A percentile compares a stretch with the other conserved stretches of the same genome.
phyloP scores from a whole-genome alignment of 192 early-diverging fungal species.

The Allomyces javanicus region DNA sequence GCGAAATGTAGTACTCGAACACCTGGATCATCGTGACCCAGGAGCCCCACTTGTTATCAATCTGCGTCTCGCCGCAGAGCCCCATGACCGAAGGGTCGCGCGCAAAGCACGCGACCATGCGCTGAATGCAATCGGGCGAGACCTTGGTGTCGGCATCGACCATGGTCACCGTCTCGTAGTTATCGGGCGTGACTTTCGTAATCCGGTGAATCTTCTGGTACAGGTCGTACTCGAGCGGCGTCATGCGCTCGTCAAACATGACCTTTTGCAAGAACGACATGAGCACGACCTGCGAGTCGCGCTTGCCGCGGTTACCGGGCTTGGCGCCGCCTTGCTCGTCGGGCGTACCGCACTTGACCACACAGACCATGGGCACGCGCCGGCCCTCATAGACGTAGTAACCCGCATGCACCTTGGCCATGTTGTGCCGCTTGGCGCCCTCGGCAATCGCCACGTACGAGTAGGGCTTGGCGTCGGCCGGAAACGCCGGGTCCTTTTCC shows the following conservation, averaged over 20 bases:
- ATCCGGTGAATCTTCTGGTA: slow-evolving; percentile 58
- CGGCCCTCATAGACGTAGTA: slow-evolving; percentile 52
- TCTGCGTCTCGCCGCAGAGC: slow-evolving; percentile 63
- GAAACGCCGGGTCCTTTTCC: slow-evolving; percentile 38
- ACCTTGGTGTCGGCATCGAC: slow-evolving; percentile 74
- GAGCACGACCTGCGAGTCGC: slow-evolving; percentile 87
- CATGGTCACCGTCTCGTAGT: slow-evolving; percentile 61
- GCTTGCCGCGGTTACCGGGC: slow-evolving; percentile 80
- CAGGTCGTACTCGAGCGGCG: slow-evolving; percentile 57
- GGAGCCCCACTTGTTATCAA: slow-evolving; percentile 55
- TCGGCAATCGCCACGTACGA: slow-evolving; percentile 81
- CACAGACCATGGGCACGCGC: slow-evolving; percentile 47
- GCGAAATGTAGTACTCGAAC: slow-evolving; percentile 73
- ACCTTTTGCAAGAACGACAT: slow-evolving; percentile 89
- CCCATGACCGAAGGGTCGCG: slow-evolving; percentile 52
- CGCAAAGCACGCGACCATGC: slow-evolving; percentile 50
- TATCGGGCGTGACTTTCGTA: slow-evolving; percentile 47
- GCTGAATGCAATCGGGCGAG: slow-evolving; percentile 47
- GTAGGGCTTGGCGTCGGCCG: slow-evolving; percentile 42
- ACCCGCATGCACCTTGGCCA: slow-evolving; percentile 80
- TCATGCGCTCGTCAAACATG: slow-evolving; percentile 75
- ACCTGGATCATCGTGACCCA: slow-evolving; percentile 71
- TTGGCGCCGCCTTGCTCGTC: slow-evolving; percentile 37
- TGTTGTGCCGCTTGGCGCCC: slow-evolving; percentile 80
- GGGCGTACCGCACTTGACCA: slow-evolving; percentile 55